These are phyloP conservation scores for Petrea volubilis DNA, from an alignment of 257 asterid species.

Conservation along the genomic window DNA sequence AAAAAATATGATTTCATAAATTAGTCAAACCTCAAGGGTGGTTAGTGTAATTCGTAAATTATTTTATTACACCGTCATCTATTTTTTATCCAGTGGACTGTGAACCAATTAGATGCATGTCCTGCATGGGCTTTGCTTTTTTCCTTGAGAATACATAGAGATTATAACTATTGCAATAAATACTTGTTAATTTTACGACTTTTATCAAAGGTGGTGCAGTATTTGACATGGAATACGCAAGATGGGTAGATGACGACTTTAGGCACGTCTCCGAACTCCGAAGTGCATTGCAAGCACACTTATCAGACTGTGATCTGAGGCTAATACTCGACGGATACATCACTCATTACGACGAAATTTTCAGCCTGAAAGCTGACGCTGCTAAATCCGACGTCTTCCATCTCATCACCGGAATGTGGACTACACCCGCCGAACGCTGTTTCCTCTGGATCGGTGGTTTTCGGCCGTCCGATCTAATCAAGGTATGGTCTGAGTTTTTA, in stretches of 20 bases:
- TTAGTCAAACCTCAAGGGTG: no score
- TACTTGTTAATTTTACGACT: neutral
- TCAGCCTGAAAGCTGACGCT: conserved; percentile 70
- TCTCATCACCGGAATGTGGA: conserved; percentile 88
- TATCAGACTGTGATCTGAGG: conserved; percentile 72
- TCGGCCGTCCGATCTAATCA: conserved; percentile 85
- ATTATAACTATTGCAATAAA: neutral
- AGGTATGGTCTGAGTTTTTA: no score
- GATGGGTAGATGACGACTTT: conserved; percentile 92
- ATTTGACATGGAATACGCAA: conserved; percentile 89
- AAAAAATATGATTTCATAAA: no score
- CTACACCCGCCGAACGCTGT: conserved; percentile 83
- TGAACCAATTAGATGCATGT: conserved; percentile 8
- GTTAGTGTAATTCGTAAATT: no score
- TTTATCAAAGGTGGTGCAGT: conserved; percentile 65
- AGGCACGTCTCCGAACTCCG: conserved; percentile 80
- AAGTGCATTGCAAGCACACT: conserved; percentile 73
- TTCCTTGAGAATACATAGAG: neutral
- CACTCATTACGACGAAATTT: conserved; percentile 75
- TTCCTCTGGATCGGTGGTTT: conserved; percentile 98
- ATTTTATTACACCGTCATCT: no score
- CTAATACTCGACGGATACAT: conserved; percentile 69
- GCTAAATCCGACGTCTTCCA: conserved; percentile 91
- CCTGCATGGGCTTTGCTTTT: neutral
- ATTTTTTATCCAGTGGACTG: no score